Conservation (phyloP, 257 asterid species). For the Solanum gandarillasii region DNA sequence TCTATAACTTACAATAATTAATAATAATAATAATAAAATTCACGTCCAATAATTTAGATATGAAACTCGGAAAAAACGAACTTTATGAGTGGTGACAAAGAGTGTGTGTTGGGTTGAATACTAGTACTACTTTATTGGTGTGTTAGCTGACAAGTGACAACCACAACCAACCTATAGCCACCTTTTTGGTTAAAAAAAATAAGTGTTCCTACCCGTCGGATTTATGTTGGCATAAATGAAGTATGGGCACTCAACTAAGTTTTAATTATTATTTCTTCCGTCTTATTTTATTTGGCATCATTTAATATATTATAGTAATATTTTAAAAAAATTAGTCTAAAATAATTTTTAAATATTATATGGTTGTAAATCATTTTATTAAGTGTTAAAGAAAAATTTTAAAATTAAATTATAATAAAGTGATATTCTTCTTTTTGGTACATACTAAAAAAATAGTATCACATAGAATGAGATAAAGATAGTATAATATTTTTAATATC, state of each 20-base stretch:
- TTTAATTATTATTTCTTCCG: too few relatives aligned
- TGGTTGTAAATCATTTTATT: too few relatives aligned
- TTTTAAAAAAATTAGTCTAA: fast-evolving
- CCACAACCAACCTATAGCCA: background rate
- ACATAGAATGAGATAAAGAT: too few relatives aligned
- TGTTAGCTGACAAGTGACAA: background rate
- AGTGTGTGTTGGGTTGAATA: background rate
- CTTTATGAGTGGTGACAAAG: background rate
- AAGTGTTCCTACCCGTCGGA: background rate
- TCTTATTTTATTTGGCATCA: too few relatives aligned
- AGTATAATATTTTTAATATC: too few relatives aligned
- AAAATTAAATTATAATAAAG: too few relatives aligned
- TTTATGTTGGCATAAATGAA: background rate
- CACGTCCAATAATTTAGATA: fast-evolving
- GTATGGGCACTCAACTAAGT: background rate
- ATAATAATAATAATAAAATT: too few relatives aligned
- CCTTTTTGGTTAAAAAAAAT: background rate
- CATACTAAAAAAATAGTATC: too few relatives aligned
- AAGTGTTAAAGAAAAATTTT: too few relatives aligned
- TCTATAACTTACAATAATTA: too few relatives aligned
- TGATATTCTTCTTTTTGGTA: too few relatives aligned
- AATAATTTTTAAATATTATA: fast-evolving
- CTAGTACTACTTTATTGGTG: background rate
- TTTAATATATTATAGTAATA: too few relatives aligned
- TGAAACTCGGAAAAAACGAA: fast-evolving